These are phyloP conservation scores for Aureobasidium vineae DNA, from an alignment of 2,329 filamentous ascomycete species.

Conservation along the genomic window DNA sequence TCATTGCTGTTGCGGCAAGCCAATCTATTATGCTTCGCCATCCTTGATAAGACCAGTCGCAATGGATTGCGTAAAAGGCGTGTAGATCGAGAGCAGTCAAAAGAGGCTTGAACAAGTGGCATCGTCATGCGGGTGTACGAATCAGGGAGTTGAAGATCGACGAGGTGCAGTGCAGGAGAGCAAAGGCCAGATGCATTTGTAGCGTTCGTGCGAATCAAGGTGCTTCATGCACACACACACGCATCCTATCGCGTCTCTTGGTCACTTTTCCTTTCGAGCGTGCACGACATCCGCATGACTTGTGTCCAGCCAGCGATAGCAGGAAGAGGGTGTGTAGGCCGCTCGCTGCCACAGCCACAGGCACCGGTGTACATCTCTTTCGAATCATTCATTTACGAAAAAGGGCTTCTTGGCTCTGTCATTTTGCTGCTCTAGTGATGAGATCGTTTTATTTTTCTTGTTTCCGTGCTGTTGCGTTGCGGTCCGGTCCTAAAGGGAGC, in stretches of 20 bases:
- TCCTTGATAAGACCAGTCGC: neutral
- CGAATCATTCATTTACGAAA: neutral
- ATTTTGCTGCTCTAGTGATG: neutral
- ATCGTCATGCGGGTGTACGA: conserved; percentile 5
- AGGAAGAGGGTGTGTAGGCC: conserved; percentile 19
- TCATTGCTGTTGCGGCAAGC: neutral
- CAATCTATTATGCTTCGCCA: conserved; percentile 9
- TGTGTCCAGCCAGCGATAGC: no score
- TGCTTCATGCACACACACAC: conserved; percentile 1
- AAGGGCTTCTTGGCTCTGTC: neutral
- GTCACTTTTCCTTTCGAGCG: conserved; percentile 11
- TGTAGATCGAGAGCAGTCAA: neutral
- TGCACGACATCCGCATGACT: no score
- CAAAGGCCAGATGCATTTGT: neutral
- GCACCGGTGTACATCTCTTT: conserved; percentile 7
- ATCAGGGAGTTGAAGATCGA: neutral
- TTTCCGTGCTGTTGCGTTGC: neutral
- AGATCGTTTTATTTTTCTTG: neutral
- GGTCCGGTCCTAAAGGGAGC: conserved; percentile 3
- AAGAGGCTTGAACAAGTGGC: neutral
- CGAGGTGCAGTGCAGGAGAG: neutral
- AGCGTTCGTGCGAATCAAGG: conserved; percentile 1
- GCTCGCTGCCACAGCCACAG: conserved; percentile 18
- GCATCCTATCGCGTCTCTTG: conserved; percentile 11
- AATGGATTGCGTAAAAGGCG: neutral